Conservation (phyloP, 2,329 filamentous ascomycete species). For the Teratosphaeria epicoccoides region DNA sequence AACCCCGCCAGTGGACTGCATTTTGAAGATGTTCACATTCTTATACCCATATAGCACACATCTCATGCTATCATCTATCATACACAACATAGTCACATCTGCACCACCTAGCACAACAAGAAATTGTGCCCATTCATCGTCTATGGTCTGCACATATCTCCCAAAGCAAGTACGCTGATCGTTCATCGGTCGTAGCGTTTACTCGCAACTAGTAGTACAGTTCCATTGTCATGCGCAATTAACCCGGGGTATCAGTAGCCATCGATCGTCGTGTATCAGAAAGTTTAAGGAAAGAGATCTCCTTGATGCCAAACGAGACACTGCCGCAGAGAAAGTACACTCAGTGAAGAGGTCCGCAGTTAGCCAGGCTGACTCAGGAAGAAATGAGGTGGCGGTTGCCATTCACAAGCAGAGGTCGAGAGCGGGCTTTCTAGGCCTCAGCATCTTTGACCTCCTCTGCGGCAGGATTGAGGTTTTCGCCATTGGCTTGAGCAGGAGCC, state of each 20-base stretch:
- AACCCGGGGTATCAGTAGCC: background rate
- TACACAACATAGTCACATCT: background rate
- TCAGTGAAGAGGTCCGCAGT: conserved; percentile 1
- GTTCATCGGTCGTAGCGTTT: background rate
- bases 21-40: background rate
- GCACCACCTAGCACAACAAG: background rate
- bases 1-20: too few species aligned
- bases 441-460: conserved; percentile 20
- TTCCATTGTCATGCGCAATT: background rate
- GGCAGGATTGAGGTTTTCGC: conserved; percentile 25
- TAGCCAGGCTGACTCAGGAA: background rate
- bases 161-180: background rate
- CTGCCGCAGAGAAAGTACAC: background rate
- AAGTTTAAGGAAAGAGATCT: background rate
- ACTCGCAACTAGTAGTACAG: background rate
- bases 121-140: background rate
- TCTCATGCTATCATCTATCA: background rate
- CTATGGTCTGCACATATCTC: background rate
- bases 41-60: background rate
- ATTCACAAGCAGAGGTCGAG: background rate
- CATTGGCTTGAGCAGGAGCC: conserved; percentile 20
- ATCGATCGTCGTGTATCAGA: background rate
- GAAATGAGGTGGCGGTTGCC: background rate
- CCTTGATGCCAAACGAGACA: background rate
- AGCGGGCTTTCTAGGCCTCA: conserved; percentile 11